These are phyloP conservation scores for Oxytropis ochrocephala DNA, from an alignment of 306 rosid species.

Conservation along the genomic window DNA sequence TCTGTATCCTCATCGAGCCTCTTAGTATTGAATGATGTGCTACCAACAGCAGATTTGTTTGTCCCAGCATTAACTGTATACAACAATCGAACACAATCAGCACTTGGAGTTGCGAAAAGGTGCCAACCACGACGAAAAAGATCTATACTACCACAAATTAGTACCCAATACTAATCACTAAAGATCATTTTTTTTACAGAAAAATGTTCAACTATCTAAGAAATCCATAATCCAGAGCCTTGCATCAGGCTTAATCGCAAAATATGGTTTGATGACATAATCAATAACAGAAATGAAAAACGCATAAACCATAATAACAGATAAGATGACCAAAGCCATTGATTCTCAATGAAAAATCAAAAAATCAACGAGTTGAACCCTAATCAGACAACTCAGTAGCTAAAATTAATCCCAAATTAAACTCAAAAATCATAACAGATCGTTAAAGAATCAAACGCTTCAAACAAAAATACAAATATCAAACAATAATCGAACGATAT, in stretches of 20 bases:
- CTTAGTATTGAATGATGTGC: constrained; percentile 81
- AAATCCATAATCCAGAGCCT: neutral
- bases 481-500: neutral
- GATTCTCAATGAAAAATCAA: neutral
- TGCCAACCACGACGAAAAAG: too few species aligned
- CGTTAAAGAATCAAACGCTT: neutral
- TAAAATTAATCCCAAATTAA: neutral
- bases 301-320: neutral
- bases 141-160: neutral
- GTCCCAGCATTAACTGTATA: constrained; percentile 54
- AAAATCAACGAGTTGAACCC: neutral
- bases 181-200: too few species aligned
- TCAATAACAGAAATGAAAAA: neutral
- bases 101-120: neutral
- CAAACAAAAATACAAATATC: neutral
- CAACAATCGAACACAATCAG: constrained; percentile 4
- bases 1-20: constrained; percentile 87
- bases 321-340: neutral
- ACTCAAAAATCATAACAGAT: neutral
- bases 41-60: constrained; percentile 74
- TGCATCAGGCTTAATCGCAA: neutral
- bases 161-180: neutral
- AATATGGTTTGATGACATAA: neutral
- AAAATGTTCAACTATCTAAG: neutral
- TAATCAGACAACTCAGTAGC: neutral